Conservation (phyloP, 1,139 yeast species). For the Saccharomyces hybrid region DNA sequence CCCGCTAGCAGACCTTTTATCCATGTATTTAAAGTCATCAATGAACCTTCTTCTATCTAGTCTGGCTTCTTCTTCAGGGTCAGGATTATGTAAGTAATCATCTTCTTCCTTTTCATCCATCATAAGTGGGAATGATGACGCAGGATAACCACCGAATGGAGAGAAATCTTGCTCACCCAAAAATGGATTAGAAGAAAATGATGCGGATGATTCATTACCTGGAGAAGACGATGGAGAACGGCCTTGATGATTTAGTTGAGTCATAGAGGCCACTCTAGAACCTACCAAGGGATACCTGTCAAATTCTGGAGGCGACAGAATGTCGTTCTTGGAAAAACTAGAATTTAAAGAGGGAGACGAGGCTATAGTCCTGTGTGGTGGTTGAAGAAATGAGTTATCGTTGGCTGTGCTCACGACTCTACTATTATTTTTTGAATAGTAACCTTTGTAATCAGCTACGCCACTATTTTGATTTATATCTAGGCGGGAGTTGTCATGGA, state of each 20-base stretch:
- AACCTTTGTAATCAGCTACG: conserved; percentile 27
- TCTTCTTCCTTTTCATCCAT: conserved; percentile 88
- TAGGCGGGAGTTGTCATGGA: not conserved
- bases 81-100: conserved; percentile 87
- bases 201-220: conserved; percentile 10
- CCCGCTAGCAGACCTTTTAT: conserved; percentile 50
- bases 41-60: conserved; percentile 57
- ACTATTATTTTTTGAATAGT: conserved; percentile 20
- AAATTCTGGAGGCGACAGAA: conserved; percentile 43
- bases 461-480: conserved; percentile 3
- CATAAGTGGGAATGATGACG: conserved; percentile 73
- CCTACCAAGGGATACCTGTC: conserved; percentile 54
- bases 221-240: conserved; percentile 6
- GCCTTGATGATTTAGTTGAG: conserved; percentile 18
- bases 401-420: conserved; percentile 1
- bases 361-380: conserved; percentile 7
- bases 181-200: conserved; percentile 32
- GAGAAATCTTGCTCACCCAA: conserved; percentile 45
- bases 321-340: conserved; percentile 21
- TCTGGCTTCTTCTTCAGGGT: conserved; percentile 77
- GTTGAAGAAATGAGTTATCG: conserved; percentile 4
- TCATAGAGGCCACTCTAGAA: conserved; percentile 42
- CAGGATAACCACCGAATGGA: conserved; percentile 93
- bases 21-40: conserved; percentile 53
- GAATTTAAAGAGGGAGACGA: conserved; percentile 14